A percentile compares a stretch with the other conserved stretches of the same genome.
These are phyloP conservation scores for Neurospora tetrasperma DNA, from an alignment of 495 filamentous ascomycete species.

Conservation along the genomic window DNA sequence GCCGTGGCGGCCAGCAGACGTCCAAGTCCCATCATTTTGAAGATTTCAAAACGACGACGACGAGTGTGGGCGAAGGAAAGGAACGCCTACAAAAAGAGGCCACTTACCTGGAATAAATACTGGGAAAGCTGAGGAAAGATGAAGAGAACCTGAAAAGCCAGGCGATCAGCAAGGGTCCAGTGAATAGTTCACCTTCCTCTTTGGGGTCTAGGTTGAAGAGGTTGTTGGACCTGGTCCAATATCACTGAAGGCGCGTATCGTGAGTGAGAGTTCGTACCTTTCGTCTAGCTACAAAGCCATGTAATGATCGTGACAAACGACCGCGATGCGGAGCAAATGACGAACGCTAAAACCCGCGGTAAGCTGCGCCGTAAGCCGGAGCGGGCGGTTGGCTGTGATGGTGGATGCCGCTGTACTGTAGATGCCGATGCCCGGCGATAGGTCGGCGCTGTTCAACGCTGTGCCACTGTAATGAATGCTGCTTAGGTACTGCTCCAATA, in stretches of 20 bases:
- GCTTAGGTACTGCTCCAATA: neutral
- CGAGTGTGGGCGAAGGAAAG: neutral
- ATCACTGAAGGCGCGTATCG: neutral
- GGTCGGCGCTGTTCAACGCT: neutral
- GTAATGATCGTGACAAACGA: neutral
- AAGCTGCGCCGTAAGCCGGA: neutral
- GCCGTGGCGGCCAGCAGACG: constrained; percentile 3
- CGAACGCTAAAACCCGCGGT: neutral
- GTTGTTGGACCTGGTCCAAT: neutral
- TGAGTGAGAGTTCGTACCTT: neutral
- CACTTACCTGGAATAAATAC: neutral
- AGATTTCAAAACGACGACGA: neutral
- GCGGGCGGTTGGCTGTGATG: neutral
- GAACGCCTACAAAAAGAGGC: neutral
- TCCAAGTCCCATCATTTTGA: constrained; percentile 9
- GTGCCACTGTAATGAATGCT: neutral
- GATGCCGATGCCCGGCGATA: neutral
- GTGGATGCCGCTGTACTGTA: neutral
- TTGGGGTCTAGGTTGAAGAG: neutral
- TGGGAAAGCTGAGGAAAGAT: neutral
- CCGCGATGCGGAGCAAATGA: neutral
- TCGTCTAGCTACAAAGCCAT: neutral
- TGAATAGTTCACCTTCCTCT: neutral
- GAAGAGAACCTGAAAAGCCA: neutral
- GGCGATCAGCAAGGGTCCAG: neutral